These are phyloP conservation scores for Epichloe aotearoae DNA, from an alignment of 2,329 filamentous ascomycete genomes.

Conservation along the genomic window DNA sequence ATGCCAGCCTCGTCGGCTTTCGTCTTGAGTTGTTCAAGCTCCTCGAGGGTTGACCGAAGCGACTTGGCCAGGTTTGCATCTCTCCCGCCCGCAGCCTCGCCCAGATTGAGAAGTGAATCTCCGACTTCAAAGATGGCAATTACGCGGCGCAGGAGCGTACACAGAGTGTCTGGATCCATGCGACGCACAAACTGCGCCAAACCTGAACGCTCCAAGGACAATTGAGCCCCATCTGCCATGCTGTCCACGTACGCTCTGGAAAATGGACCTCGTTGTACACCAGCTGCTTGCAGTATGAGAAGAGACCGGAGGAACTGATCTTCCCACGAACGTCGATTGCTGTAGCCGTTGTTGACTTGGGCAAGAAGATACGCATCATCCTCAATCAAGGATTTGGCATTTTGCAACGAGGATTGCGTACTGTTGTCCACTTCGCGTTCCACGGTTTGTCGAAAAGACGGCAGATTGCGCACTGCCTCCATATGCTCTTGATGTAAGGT, in stretches of 20 bases:
- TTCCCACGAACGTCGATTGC: conserved; percentile 23
- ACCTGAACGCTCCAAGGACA: conserved; percentile 34
- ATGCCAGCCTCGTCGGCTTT: conserved; percentile 31
- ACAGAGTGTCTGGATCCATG: conserved; percentile 26
- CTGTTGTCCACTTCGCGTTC: conserved; percentile 33
- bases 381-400: conserved; percentile 38
- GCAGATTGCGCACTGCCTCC: conserved; percentile 52
- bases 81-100: conserved; percentile 18
- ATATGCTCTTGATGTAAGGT: conserved; percentile 45
- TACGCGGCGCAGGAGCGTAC: conserved; percentile 14
- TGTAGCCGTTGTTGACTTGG: conserved; percentile 21
- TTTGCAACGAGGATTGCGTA: conserved; percentile 29
- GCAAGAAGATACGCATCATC: conserved; percentile 42
- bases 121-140: conserved; percentile 20
- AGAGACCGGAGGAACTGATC: conserved; percentile 35
- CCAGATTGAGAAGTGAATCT: conserved; percentile 23
- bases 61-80: conserved; percentile 17
- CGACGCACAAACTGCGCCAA: conserved; percentile 46
- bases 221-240: conserved; percentile 40
- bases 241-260: conserved; percentile 48
- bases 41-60: conserved; percentile 28
- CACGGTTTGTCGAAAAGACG: conserved; percentile 50
- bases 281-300: conserved; percentile 29
- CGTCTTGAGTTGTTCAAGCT: conserved; percentile 33
- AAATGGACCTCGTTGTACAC: conserved; percentile 27